Percentiles rank a stretch among this genome's conserved stretches.
phyloP scores from a whole-genome alignment of 768 basidiomycete genomes.

The Boletus subcaerulescens region DNA sequence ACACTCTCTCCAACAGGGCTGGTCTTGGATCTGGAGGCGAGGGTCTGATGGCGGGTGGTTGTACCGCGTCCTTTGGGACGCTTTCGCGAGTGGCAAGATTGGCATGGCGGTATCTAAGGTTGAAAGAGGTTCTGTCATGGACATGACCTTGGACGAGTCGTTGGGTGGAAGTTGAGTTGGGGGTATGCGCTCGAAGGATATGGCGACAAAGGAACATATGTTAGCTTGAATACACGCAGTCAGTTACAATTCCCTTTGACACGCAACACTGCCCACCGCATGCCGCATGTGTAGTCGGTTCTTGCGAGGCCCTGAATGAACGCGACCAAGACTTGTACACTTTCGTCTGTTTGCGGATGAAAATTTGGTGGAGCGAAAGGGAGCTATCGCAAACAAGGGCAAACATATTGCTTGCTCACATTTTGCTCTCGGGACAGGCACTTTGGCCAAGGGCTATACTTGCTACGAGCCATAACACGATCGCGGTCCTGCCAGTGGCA shows the following conservation, averaged over 20 bases:
- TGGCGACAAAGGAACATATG: slow-evolving; percentile 76
- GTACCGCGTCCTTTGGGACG: slow-evolving; percentile 5
- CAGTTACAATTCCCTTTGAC: not conserved
- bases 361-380: slow-evolving; percentile 24
- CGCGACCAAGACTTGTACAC: slow-evolving; percentile 18
- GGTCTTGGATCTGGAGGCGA: slow-evolving; percentile 6
- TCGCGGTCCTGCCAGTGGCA: too few relatives aligned
- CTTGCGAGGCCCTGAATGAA: slow-evolving; percentile 28
- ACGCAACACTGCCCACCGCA: slow-evolving; percentile 44
- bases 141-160: slow-evolving; percentile 21
- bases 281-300: slow-evolving; percentile 42
- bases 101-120: slow-evolving; percentile 12
- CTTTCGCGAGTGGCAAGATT: slow-evolving; percentile 13
- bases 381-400: slow-evolving; percentile 20
- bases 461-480: too few relatives aligned
- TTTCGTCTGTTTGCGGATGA: slow-evolving; percentile 9
- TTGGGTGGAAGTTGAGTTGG: slow-evolving; percentile 25
- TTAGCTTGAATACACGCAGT: slow-evolving; percentile 42
- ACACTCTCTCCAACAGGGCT: slow-evolving; percentile 24
- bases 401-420: slow-evolving; percentile 12
- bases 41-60: not conserved
- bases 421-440: too few relatives aligned
- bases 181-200: slow-evolving; percentile 46
- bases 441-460: too few relatives aligned
- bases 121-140: slow-evolving; percentile 9